A percentile compares a stretch with the other conserved stretches of the same genome.
Evolutionary conservation across 176 grass and related monocot species (phyloP).

Genomic region (Oryza meyeriana): DNA sequence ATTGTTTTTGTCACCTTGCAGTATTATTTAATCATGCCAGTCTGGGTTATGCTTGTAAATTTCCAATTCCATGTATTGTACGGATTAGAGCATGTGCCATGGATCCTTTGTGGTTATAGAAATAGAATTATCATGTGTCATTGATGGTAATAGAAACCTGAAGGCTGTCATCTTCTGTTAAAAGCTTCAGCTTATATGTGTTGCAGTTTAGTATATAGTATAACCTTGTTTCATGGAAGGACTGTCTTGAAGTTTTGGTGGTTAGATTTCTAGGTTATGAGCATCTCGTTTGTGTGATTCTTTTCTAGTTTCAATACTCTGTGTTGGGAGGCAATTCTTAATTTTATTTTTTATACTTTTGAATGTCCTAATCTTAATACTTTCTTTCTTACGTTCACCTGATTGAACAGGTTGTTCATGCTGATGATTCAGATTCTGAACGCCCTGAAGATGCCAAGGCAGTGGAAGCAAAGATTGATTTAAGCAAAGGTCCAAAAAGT

Average conservation of each 20-base stretch:
- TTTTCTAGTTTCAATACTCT: background rate
- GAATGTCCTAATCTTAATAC: background rate
- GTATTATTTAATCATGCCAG: background rate
- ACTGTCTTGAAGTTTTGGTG: conserved; percentile 2
- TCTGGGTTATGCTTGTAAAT: background rate
- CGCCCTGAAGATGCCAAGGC: conserved; percentile 34
- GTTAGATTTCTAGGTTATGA: background rate
- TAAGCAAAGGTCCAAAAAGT: conserved; percentile 49
- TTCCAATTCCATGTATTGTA: background rate
- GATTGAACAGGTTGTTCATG: conserved; percentile 72
- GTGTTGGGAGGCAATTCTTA: background rate
- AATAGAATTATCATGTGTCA: background rate
- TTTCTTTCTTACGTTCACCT: conserved; percentile 15
- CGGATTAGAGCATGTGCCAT: background rate
- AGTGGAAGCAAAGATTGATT: conserved; percentile 40
- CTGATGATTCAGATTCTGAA: conserved; percentile 63
- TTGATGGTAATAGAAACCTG: background rate
- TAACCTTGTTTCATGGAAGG: background rate
- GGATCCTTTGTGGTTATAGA: background rate
- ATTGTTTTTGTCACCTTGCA: background rate
- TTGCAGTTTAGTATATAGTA: background rate
- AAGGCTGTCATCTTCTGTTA: background rate
- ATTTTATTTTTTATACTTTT: background rate
- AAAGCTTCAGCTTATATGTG: background rate
- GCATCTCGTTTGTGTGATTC: background rate